Evolutionary conservation across 441 rosid species (phyloP).

Genomic region (Gossypium gossypioides): DNA sequence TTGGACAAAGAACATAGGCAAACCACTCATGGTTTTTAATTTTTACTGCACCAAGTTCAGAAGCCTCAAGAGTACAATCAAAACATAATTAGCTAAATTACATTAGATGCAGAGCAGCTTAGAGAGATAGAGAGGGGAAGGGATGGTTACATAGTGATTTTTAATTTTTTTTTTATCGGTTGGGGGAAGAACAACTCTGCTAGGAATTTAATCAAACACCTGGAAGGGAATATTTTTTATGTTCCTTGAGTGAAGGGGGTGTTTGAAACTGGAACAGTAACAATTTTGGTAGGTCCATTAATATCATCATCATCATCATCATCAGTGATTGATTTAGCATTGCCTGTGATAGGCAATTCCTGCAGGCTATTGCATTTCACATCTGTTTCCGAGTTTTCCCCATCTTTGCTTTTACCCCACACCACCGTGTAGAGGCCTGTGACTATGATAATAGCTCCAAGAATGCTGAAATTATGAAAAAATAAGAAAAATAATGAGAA

Average conservation of each 20-base stretch:
- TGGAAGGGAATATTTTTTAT: neutral
- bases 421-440: slow-evolving; percentile 74
- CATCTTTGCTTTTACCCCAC: slow-evolving; percentile 87
- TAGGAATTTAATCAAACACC: neutral
- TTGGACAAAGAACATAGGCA: neutral
- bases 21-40: neutral
- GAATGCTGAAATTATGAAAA: slow-evolving; percentile 35
- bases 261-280: slow-evolving; percentile 2
- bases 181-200: neutral
- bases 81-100: neutral
- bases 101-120: neutral
- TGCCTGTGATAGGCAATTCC: slow-evolving; percentile 33
- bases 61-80: neutral
- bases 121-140: neutral
- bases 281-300: neutral
- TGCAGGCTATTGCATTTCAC: slow-evolving; percentile 19
- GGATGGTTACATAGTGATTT: neutral
- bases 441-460: slow-evolving; percentile 71
- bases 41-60: neutral
- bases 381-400: slow-evolving; percentile 1
- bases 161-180: neutral
- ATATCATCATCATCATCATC: slow-evolving; percentile 12
- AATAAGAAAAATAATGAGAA: neutral
- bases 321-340: neutral
- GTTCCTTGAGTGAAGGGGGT: slow-evolving; percentile 1